Evolutionary conservation across 2,329 filamentous ascomycete genomes (phyloP), one percentile per base, ranked within the genome.

Genomic region (Bipolaris cookei): DNA sequence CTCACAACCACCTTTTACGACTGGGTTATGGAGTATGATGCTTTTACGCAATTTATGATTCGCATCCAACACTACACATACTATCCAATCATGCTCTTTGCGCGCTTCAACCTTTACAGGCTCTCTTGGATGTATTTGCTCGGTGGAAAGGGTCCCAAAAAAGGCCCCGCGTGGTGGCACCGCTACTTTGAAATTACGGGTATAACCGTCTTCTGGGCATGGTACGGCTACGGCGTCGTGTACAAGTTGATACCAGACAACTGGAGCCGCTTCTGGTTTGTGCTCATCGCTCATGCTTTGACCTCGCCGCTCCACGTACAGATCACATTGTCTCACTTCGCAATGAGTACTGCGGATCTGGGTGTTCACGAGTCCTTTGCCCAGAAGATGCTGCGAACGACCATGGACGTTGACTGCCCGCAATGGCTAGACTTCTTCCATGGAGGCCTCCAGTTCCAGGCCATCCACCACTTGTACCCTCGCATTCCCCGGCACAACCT

Each of bases 371-470:
- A 90, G 70, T 88, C 86, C 0, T 90, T 90, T 68, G 80, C 88
- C 0, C 87, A 90, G 77, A 86, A 86, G 67, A 88, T 89, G 81
- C 78, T 90, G 35, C 82, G 88, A 42, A 90, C 88, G 3, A 90
- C 88, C 23, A 89, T 90, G 87, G 88, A 91, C 66, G 85, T 91
- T 45, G 87, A 89, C 66, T 90, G 88, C 74, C 88, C 88, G 0
- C 78, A 81, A 21, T 91, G 88, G 88, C 77, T 91, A 23, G 88
- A 91, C 71, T 90, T 87, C 65, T 81, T 90, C 69, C 88, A 91
- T 71, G 88, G 88, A 46, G 88, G 88, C 1, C 79, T 91, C 25
- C 88, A 90, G 75, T 91, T 90, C 76, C 88, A 90, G 74, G 87
- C 84, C 6, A 83, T 90, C 2, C 88, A 91, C 73, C 88, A 91